Evolutionary conservation across 2,329 filamentous ascomycete species (phyloP), one percentile per base, ranked within the genome.

Genomic region (Arthroderma sp.): DNA sequence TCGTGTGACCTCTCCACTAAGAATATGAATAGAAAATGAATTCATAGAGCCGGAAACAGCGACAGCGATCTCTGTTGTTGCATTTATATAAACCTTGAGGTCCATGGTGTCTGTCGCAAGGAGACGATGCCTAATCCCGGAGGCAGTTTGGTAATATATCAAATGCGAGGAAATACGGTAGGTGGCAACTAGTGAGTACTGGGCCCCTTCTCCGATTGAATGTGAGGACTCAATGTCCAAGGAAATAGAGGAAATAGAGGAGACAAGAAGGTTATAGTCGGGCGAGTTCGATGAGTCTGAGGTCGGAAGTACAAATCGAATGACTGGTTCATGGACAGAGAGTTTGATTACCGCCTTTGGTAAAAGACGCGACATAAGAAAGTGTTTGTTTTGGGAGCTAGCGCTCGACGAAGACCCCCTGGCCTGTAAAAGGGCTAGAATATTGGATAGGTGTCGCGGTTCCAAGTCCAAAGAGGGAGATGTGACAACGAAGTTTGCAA

Each of bases 191-290:
- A 98, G 75, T 4, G 87, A 88, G 71, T 98, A 98, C 67, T 96
- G 87, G 2, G 90, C 75, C 35, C 94, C 87, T 58, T 87, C 87
- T 37, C 88, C 82, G 0, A 86, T 78, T 2, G 89, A 93, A 72
- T 98, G 93, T n/a, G 90, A 95, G 0, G 93, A 95, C 67, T 98
- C 93, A 52, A 95, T 80, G 66, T 98, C 93, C 21, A 97, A 75
- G 0, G 91, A 95, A 38, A 97, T 83, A 0, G 91, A 95, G 0
- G 94, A 97, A 9, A 95, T 88, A 1, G 90, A 93, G 1, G 89
- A 95, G 52, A 98, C 95, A 47, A 98, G 86, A 31, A 98, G 79
- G 67, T 98, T 93, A 63, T 93, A 97, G 63, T 97, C 91, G 60
- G 90, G 88, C 0, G 83, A 79, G 2, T 68, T 68, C 4, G 76